Percentiles rank a stretch among this genome's conserved stretches.
phyloP scores from a whole-genome alignment of 1,284 basidiomycete species.

The Malassezia brasiliensis region DNA sequence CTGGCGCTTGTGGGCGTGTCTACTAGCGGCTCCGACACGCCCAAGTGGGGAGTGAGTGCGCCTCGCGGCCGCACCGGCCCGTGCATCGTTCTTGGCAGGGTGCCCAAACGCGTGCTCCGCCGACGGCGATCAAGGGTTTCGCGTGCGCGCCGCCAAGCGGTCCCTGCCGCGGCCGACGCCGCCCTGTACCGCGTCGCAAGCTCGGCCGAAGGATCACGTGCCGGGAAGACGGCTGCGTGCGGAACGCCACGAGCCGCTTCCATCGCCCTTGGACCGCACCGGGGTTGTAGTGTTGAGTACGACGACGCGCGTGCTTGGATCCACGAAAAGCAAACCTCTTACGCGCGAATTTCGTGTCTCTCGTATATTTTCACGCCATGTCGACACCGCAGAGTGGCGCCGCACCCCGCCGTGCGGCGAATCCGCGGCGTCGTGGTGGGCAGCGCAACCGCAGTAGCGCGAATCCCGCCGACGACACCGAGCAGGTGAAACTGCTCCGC shows the following conservation, averaged over 20 bases:
- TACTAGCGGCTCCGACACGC: no score
- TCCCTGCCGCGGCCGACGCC: neutral
- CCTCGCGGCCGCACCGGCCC: neutral
- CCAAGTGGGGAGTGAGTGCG: neutral
- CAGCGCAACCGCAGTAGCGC: constrained; percentile 7
- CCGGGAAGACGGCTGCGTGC: neutral
- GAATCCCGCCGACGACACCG: constrained; percentile 40
- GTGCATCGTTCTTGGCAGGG: neutral
- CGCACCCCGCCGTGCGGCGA: constrained; percentile 11
- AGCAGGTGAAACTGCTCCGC: constrained; percentile 39
- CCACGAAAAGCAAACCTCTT: neutral
- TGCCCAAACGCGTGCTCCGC: no score
- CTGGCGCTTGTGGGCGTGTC: neutral
- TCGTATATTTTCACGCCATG: neutral
- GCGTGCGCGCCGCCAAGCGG: no score
- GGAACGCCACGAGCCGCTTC: constrained; percentile 1
- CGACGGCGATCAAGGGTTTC: no score
- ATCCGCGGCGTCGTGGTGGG: constrained; percentile 12
- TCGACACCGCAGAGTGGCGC: constrained; percentile 16
- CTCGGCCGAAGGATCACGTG: constrained; percentile 5
- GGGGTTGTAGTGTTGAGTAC: neutral
- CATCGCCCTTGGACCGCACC: neutral
- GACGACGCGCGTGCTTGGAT: constrained; percentile 1
- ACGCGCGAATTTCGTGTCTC: no score
- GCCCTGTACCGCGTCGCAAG: neutral